Evolutionary conservation across 2,329 filamentous ascomycete species (phyloP).

Genomic region (Colletotrichum horii): DNA sequence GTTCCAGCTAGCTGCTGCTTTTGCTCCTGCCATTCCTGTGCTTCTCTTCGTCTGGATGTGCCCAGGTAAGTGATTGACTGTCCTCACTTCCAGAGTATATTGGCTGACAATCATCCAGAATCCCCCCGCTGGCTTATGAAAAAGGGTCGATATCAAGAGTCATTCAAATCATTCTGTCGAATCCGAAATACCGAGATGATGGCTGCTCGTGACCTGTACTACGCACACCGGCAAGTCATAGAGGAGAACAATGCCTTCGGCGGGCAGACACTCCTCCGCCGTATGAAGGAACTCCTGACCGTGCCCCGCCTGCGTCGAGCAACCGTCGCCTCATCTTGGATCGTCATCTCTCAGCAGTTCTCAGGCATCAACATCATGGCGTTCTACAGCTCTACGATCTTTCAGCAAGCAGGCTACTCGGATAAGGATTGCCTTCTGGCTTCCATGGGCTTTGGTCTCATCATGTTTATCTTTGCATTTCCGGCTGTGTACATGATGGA

Average conservation of each 20-base stretch:
- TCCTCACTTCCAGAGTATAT: accelerated
- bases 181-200: constrained; percentile 61
- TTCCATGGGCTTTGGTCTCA: constrained; percentile 62
- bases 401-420: constrained; percentile 49
- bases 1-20: constrained; percentile 66
- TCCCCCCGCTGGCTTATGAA: constrained; percentile 71
- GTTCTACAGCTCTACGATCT: constrained; percentile 57
- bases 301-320: constrained; percentile 52
- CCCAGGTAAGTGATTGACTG: constrained; percentile 35
- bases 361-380: constrained; percentile 48
- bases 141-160: constrained; percentile 64
- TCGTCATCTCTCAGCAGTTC: constrained; percentile 37
- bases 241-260: constrained; percentile 44
- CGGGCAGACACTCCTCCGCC: constrained; percentile 39
- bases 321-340: constrained; percentile 34
- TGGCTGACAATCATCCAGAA: constrained; percentile 35
- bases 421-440: constrained; percentile 50
- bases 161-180: constrained; percentile 58
- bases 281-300: constrained; percentile 52
- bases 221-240: constrained; percentile 44
- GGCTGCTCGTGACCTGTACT: constrained; percentile 63
- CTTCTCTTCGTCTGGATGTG: constrained; percentile 63
- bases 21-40: constrained; percentile 61
- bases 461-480: constrained; percentile 63
- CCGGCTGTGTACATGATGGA: constrained; percentile 66